Evolutionary conservation across 2,329 filamentous ascomycete species (phyloP), one percentile per base, ranked within the genome.

Genomic region (Pseudopithomyces chartarum): DNA sequence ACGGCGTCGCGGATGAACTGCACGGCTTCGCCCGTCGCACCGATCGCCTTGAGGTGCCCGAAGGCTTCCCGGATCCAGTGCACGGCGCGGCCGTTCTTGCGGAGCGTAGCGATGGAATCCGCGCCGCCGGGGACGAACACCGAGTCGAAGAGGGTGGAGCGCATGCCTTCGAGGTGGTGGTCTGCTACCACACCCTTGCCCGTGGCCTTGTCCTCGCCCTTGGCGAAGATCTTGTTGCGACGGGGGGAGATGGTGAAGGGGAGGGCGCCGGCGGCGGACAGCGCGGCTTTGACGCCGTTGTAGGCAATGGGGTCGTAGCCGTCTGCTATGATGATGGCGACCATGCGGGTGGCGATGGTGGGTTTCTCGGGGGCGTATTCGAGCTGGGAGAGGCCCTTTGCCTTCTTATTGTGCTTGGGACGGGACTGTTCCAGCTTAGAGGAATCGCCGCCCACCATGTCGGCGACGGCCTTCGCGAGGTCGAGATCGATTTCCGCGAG

Each of bases 41-140:
- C 91, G 22, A 95, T 89, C 1, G 90, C 80, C 80, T 95, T 95
- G 49, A 92, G 81, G 61, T 95, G 91, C 0, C 90, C 90, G 64
- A 94, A 95, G 0, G 90, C 88, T 73, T 95, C 91, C 2, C 89
- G 84, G 3, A 94, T 78, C 85, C 89, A 95, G 78, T 94, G 88
- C 1, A 90, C 69, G 0, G 89, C 89, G 17, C 90, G 87, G 0
- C 91, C 90, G 58, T 84, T 91, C 78, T 87, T 85, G 54, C 82
- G 77, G 0, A 95, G 82, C 0, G 85, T 86, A 51, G 83, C 78
- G 43, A 90, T 77, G 0, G 86, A 85, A 55, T 87, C 80, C 0
- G 82, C 79, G 1, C 91, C 91, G 1, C 90, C 90, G 1, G 90
- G 90, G 2, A 96, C 78, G 68, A 92, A 92, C 26, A 93, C 70